These are phyloP conservation scores for Suillus americanus DNA, from an alignment of 768 basidiomycete genomes.

Conservation along the genomic window DNA sequence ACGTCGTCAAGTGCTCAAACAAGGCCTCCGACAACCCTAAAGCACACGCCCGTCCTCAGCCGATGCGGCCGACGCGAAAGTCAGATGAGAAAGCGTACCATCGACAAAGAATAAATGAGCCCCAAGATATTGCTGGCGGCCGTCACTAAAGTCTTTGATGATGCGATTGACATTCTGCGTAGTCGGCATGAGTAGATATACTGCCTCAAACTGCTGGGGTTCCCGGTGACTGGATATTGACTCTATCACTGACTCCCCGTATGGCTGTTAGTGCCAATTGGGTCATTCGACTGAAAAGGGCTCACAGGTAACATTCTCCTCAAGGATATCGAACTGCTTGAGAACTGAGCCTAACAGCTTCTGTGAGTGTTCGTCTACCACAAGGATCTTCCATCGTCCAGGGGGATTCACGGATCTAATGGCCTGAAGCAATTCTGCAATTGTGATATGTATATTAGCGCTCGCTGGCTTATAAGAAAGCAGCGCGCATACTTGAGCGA, in stretches of 20 bases:
- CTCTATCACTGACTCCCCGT: constrained; percentile 80
- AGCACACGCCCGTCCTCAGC: constrained; percentile 8
- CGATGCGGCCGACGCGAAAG: not conserved
- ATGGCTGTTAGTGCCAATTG: constrained; percentile 11
- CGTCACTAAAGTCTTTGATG: constrained; percentile 75
- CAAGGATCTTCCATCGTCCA: constrained; percentile 94
- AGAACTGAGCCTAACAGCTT: constrained; percentile 80
- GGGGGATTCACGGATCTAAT: constrained; percentile 86
- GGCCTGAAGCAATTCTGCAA: constrained; percentile 79
- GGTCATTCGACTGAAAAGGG: constrained; percentile 13
- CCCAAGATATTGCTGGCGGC: constrained; percentile 69
- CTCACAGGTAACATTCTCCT: constrained; percentile 96
- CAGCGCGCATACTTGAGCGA: constrained; percentile 41
- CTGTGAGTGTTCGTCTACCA: constrained; percentile 92
- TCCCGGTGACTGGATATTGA: constrained; percentile 81
- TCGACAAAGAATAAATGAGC: constrained; percentile 95
- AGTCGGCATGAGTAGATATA: constrained; percentile 95
- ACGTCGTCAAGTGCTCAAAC: constrained; percentile 71
- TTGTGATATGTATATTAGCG: constrained; percentile 3
- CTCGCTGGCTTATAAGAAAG: not conserved
- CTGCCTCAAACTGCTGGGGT: constrained; percentile 85
- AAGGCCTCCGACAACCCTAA: constrained; percentile 77
- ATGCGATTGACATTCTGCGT: constrained; percentile 90
- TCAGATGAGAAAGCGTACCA: constrained; percentile 45
- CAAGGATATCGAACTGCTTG: constrained; percentile 90